phyloP scores from a whole-genome alignment of 1,284 basidiomycete species.

The Pascua sp. region DNA sequence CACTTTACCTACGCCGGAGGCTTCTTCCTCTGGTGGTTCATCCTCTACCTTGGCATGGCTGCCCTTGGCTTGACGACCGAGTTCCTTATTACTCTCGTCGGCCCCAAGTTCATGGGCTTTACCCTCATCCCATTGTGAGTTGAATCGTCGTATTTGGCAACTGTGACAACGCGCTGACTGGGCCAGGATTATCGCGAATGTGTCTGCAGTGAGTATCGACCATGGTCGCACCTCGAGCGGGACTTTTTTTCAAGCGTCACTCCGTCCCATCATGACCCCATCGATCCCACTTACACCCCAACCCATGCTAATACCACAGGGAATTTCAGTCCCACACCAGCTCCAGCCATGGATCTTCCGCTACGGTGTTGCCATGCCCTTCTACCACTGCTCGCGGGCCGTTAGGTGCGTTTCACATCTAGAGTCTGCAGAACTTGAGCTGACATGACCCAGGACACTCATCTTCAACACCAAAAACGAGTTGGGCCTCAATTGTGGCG shows the following conservation, averaged over 20 bases:
- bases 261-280: too few species aligned
- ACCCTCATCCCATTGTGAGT: conserved; percentile 41
- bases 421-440: conserved; percentile 27
- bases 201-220: conserved; percentile 55
- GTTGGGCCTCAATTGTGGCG: conserved; percentile 52
- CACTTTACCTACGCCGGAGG: conserved; percentile 54
- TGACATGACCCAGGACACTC: conserved; percentile 52
- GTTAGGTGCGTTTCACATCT: too few species aligned
- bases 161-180: too few species aligned
- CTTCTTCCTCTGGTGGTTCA: conserved; percentile 72
- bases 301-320: too few species aligned
- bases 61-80: conserved; percentile 59
- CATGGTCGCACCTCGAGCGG: too few species aligned
- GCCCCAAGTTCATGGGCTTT: conserved; percentile 44
- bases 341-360: conserved; percentile 64
- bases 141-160: too few species aligned
- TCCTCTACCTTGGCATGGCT: conserved; percentile 56
- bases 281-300: too few species aligned
- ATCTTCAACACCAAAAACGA: conserved; percentile 66
- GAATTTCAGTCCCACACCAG: conserved; percentile 57
- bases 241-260: too few species aligned
- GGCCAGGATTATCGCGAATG: conserved; percentile 60
- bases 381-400: conserved; percentile 61
- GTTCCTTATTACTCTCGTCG: conserved; percentile 45
- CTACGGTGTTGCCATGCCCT: conserved; percentile 59